Base-by-base conservation (phyloP, 768 basidiomycete genomes). In the Naematelia encephala region DNA sequence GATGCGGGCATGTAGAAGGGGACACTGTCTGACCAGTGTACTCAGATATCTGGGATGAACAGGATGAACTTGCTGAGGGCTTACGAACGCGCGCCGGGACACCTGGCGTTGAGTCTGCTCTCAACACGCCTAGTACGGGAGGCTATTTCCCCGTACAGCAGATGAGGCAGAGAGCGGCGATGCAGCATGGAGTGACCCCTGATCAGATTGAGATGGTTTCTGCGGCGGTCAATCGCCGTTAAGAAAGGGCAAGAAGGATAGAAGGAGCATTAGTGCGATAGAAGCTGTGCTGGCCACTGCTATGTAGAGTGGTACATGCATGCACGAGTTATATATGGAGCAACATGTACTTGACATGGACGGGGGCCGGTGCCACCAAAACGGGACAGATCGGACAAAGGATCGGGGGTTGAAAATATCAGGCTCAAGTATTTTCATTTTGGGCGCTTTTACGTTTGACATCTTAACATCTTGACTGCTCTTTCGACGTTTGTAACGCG, bases 31-130 rank as follows among this genome's bases (percentile, higher is more conserved):
- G 44, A 57, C 29, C 34, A n/a, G n/a, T n/a, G 34, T 52, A 14
- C 4, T 23, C 39, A 62, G 73, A 77, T 46, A 69, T 78, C 27
- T 78, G 70, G 62, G 76, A 65, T 44, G 77, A 77, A 42, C 50
- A 60, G 5, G 63, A 63, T 25, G 75, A 78, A 45, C 56, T 76
- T 39, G 34, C 23, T 10, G 22, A 22, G 2, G 51, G 51, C 16
- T 16, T n/a, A 5, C 29, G 16, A 19, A 27, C 51, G 16, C 25
- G 51, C 5, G 16, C 51, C n/a, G 51, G 14, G 4, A 52, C 51
- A 23, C 51, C 51, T 11, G 51, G 51, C 10, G n/a, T 42, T 16
- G 34, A 39, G 34, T 39, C 34, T 39, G 34, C 8, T 39, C 34
- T 8, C 34, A 39, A 39, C 34, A 39, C 34, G 16, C 34, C 16